Base-by-base conservation (phyloP, 169 alveolate genomes). In the Cryptosporidium baileyi region DNA sequence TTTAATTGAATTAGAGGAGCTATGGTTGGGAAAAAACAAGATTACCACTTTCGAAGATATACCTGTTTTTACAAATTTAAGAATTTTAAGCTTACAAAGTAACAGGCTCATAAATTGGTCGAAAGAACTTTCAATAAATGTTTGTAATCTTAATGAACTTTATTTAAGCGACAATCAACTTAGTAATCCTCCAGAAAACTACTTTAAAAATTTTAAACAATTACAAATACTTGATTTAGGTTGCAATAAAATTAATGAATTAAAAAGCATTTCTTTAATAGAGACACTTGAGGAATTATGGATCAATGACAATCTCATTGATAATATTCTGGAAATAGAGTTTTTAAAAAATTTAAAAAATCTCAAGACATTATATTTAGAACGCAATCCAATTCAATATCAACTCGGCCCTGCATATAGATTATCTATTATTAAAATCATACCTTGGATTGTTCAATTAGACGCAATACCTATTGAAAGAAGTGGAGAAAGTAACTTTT, bases 21-120 rank as follows among this genome's bases (percentile, higher is more conserved):
- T 95, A 45, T 94, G 96, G 97, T 82, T 95, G 30, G 97, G 97
- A 24, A 91, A 92, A 32, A 95, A 95, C 90, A 95, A 94, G 67
- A 81, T 95, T 63, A 91, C 93, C 17, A 60, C 80, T n/a, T 63
- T 93, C 80, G 80, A 85, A 24, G 88, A 49, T 11, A 49, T 82
- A 52, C 94, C 94, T 7, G 15, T 28, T 1, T 63, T 92, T 45
- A 93, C 93, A 3, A 80, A 89, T 28, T 81, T 93, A 74, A 88
- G 82, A 80, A 92, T 81, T 60, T 82, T 90, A 44, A 93, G 96
- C 67, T 67, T 93, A 79, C 96, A 93, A 43, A 92, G 93, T 60
- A 93, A 93, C 52, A 82, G 96, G 17, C 60, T 93, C 30, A 59
- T 85, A 13, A 90, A 88, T 38, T 92, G 95, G 95, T 89, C 89